phyloP scores from a whole-genome alignment of 306 rosid species.

The Cucurbita argyrosperma region DNA sequence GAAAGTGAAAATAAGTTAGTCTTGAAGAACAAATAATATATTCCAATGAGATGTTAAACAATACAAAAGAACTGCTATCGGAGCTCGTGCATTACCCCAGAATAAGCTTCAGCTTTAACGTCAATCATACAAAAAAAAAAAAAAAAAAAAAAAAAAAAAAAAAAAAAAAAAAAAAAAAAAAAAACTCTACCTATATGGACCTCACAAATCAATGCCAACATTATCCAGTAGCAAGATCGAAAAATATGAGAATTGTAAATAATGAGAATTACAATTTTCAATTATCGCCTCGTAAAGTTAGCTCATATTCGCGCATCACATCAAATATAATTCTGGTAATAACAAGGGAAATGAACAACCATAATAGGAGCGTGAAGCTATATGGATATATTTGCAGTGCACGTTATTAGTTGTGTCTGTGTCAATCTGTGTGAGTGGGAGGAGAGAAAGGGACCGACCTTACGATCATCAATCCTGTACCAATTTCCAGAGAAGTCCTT shows the following conservation, averaged over 20 bases:
- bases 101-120: no score
- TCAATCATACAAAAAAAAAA: no score
- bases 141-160: no score
- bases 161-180: no score
- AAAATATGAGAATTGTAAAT: no score
- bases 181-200: no score
- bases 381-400: neutral
- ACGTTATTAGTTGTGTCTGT: neutral
- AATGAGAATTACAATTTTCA: no score
- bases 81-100: neutral
- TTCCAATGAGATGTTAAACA: neutral
- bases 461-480: constrained; percentile 71
- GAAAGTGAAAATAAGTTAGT: neutral
- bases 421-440: neutral
- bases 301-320: neutral
- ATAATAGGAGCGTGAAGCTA: neutral
- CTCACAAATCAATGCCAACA: no score
- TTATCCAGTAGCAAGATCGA: no score
- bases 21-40: no score
- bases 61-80: neutral
- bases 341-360: neutral
- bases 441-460: constrained; percentile 36
- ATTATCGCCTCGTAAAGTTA: neutral
- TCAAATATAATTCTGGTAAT: neutral
- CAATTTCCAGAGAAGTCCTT: constrained; percentile 72